phyloP scores from a whole-genome alignment of 208 protist genomes.

The Phytomonas francai region DNA sequence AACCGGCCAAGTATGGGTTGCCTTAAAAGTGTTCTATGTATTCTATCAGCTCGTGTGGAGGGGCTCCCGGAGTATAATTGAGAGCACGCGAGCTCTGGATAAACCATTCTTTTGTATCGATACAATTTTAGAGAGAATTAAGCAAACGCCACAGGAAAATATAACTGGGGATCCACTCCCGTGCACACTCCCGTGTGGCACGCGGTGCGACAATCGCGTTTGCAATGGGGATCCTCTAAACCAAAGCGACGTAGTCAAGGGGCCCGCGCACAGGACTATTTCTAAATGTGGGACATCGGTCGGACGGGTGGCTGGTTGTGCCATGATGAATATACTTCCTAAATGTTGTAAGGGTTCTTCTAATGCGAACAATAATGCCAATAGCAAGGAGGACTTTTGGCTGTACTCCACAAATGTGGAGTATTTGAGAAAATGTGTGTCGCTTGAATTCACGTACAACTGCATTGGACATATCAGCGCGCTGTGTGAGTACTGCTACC shows the following conservation, averaged over 20 bases:
- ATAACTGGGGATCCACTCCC: slow-evolving; percentile 15
- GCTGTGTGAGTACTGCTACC: neutral
- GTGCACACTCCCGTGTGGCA: slow-evolving; percentile 14
- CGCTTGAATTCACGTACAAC: neutral
- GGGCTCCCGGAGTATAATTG: slow-evolving; percentile 21
- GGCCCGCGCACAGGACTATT: too few species aligned
- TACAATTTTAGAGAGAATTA: slow-evolving; percentile 10
- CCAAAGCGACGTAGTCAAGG: too few species aligned
- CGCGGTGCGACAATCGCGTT: too few species aligned
- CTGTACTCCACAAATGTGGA: too few species aligned
- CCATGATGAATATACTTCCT: too few species aligned
- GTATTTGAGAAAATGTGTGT: too few species aligned
- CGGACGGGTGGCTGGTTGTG: too few species aligned
- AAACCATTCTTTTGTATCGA: slow-evolving; percentile 11
- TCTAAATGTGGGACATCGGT: too few species aligned
- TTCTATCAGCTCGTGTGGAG: slow-evolving; percentile 23
- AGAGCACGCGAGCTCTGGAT: slow-evolving; percentile 6
- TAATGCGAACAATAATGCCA: too few species aligned
- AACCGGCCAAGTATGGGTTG: slow-evolving; percentile 27
- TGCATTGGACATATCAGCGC: neutral
- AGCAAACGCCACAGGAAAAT: slow-evolving; percentile 22
- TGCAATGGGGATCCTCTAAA: too few species aligned
- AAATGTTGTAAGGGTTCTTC: too few species aligned
- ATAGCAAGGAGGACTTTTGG: too few species aligned
- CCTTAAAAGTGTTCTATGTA: slow-evolving; percentile 22